These are phyloP conservation scores for Mycena galericulata DNA, from an alignment of 768 basidiomycete genomes.

Conservation along the genomic window DNA sequence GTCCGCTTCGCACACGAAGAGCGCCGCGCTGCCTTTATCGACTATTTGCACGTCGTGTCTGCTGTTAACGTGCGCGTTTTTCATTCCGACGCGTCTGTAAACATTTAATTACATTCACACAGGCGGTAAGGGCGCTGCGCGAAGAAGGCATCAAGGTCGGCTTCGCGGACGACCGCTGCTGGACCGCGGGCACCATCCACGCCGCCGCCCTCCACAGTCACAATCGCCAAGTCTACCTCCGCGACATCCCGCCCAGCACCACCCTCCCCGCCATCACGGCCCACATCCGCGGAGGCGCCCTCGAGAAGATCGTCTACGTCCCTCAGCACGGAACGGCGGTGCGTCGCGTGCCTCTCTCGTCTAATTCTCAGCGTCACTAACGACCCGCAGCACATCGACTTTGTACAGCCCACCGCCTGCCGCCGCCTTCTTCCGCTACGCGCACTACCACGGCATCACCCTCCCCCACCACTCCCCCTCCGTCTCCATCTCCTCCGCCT, in stretches of 20 bases:
- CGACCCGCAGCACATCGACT: slow-evolving; percentile 6
- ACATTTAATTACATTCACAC: neutral
- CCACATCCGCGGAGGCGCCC: slow-evolving; percentile 19
- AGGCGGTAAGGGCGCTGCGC: neutral
- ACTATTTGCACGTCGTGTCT: neutral
- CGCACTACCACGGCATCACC: slow-evolving; percentile 16
- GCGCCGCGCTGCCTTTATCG: slow-evolving; percentile 3
- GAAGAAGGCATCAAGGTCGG: neutral
- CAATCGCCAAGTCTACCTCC: slow-evolving; percentile 10
- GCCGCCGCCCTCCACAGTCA: slow-evolving; percentile 1
- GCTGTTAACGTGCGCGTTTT: neutral
- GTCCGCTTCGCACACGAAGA: neutral
- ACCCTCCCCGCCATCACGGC: neutral
- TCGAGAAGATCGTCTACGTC: slow-evolving; percentile 5
- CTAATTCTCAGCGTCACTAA: neutral
- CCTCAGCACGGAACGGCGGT: slow-evolving; percentile 1
- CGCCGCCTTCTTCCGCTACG: slow-evolving; percentile 18
- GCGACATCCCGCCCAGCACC: slow-evolving; percentile 2
- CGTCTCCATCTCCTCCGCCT: neutral
- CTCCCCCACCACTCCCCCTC: neutral
- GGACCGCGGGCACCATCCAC: neutral
- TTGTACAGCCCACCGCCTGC: slow-evolving; percentile 4
- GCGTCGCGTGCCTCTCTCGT: neutral
- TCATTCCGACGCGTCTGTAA: neutral
- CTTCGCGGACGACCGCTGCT: slow-evolving; percentile 22